These are phyloP conservation scores for Scutellaria baicalensis DNA, from an alignment of 257 asterid species.

Conservation along the genomic window DNA sequence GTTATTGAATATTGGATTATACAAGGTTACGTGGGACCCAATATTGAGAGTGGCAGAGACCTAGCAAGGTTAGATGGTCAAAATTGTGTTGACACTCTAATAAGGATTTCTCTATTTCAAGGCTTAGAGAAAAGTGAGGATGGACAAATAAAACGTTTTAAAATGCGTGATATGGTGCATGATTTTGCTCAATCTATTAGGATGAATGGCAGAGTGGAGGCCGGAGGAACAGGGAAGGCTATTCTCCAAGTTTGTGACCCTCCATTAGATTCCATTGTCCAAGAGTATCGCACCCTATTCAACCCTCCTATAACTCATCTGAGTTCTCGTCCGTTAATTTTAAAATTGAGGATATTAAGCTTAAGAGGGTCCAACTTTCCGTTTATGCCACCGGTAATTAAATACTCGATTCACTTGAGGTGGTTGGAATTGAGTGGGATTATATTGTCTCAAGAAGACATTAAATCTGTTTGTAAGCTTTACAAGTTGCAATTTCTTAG, in stretches of 20 bases:
- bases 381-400: neutral
- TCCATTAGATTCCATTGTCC: neutral
- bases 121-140: neutral
- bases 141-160: neutral
- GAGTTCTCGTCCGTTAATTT: too few species aligned
- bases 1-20: constrained; percentile 34
- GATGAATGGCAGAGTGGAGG: neutral
- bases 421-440: neutral
- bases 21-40: constrained; percentile 9
- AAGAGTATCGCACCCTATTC: neutral
- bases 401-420: neutral
- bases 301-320: too few species aligned
- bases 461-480: neutral
- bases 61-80: neutral
- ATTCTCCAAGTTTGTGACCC: neutral
- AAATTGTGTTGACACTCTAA: neutral
- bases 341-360: too few species aligned
- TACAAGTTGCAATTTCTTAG: neutral
- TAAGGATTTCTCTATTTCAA: neutral
- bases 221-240: neutral
- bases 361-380: too few species aligned
- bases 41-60: neutral
- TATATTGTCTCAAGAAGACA: neutral
- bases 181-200: neutral
- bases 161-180: neutral